Base-by-base conservation (phyloP, 1,139 yeast species). In the Pichia sp. region DNA sequence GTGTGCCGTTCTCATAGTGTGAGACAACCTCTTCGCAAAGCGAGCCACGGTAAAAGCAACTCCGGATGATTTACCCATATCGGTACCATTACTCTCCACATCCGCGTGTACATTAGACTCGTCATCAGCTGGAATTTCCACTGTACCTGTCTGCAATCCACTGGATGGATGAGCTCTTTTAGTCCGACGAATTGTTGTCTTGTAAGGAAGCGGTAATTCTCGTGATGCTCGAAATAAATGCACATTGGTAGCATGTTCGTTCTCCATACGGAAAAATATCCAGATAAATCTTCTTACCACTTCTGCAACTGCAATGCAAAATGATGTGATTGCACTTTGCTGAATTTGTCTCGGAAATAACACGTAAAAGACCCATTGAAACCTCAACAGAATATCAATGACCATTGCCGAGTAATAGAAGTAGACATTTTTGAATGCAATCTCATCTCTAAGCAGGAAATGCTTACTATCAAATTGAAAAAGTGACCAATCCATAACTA, bases 401-500 rank as follows among this genome's bases (percentile, higher is more conserved):
- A 85, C 58, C 66, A 87, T 83, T 0, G 94, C 91, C 14, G 59
- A 42, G 52, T 88, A 88, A 59, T 91, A 91, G 5, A 69, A 59
- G 57, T 72, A 68, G 3, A 82, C 77, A 11, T 60, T 60, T 24
- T 72, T 69, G 54, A 67, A 81, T 33, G 77, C 77, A 32, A 88
- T 64, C 50, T 84, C 80, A 48, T 84, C 79, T 47, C 97, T 69
- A 39, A 91, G 65, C 32, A 78, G 60, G 40, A 63, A 63, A 52
- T 82, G 64, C 47, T 70, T 68, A 6, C 87, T 72, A 9, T 69
- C 71, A 16, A 67, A 56, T 55, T 87, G 96, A 40, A 83, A 64
- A 48, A 91, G 64, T 2, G 96, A 87, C 88, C 95, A 93, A 64
- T 91, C 98, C 95, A 91, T 86, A 25, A 86, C 65, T 10, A 93